Evolutionary conservation across 768 basidiomycete genomes (phyloP).

Genomic region (Sistotremastrum suecicum): DNA sequence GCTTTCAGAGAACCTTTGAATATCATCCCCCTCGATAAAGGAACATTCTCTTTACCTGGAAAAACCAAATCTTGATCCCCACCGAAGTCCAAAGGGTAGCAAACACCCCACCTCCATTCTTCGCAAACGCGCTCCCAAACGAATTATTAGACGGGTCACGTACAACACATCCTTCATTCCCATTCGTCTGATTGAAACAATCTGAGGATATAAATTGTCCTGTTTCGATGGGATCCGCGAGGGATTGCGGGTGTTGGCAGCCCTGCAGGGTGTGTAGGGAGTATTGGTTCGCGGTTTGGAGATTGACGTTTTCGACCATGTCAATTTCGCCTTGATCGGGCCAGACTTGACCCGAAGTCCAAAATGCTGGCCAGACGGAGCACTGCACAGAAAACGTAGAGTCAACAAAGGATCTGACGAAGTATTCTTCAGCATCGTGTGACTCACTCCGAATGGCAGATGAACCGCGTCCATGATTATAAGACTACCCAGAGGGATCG

Average conservation of each 20-base stretch:
- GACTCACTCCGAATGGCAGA: constrained; percentile 7
- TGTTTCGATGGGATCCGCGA: too few species aligned
- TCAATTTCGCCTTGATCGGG: neutral
- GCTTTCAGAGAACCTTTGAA: too few species aligned
- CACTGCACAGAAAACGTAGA: neutral
- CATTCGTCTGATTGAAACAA: constrained; percentile 40
- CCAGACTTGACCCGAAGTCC: neutral
- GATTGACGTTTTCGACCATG: neutral
- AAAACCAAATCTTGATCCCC: constrained; percentile 40
- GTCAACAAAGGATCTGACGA: neutral
- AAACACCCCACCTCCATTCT: constrained; percentile 56
- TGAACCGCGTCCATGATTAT: constrained; percentile 6
- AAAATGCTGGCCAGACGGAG: too few species aligned
- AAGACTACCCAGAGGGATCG: constrained; percentile 1
- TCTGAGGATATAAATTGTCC: constrained; percentile 26
- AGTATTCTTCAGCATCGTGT: neutral
- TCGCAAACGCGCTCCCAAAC: constrained; percentile 55
- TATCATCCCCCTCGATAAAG: too few species aligned
- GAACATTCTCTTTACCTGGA: neutral
- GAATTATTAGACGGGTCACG: constrained; percentile 37
- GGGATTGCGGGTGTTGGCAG: too few species aligned
- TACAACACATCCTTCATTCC: constrained; percentile 53
- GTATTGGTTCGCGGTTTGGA: neutral
- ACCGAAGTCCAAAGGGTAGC: constrained; percentile 55
- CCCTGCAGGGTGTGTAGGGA: neutral